These are phyloP conservation scores for Raddia guianensis DNA, from an alignment of 176 grass and related monocot species.

Conservation along the genomic window DNA sequence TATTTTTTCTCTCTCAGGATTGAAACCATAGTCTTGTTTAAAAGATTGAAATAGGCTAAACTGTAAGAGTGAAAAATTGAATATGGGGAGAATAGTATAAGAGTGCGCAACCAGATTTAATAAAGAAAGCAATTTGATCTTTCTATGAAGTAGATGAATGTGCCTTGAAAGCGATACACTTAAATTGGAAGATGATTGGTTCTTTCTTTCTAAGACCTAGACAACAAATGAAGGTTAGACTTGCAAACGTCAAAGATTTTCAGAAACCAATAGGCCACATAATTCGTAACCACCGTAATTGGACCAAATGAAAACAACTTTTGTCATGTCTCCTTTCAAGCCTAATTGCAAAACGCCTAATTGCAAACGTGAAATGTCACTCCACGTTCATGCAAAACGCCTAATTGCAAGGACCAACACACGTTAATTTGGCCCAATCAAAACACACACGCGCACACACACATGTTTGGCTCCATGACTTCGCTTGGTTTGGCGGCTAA, in stretches of 20 bases:
- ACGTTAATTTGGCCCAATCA: no score
- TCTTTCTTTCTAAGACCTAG: background rate
- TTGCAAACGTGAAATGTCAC: background rate
- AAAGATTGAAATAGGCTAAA: background rate
- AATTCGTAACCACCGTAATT: background rate
- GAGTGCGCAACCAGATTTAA: background rate
- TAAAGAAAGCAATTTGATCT: background rate
- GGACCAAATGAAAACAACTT: background rate
- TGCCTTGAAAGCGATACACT: background rate
- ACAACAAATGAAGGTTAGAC: background rate
- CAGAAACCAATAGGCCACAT: slow-evolving; percentile 16
- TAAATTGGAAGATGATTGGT: background rate
- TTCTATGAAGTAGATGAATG: background rate
- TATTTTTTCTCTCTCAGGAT: background rate
- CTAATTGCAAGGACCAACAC: slow-evolving; percentile 31
- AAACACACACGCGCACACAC: no score
- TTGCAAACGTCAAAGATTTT: slow-evolving; percentile 24
- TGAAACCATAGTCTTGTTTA: no score
- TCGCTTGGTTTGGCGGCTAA: no score
- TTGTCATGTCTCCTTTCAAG: background rate
- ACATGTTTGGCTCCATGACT: no score
- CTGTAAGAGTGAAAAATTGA: background rate
- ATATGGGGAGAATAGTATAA: background rate
- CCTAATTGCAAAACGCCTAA: slow-evolving; percentile 33
- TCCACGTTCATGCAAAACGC: slow-evolving; percentile 15